These are phyloP conservation scores for Wickerhamomyces silvicola DNA, from an alignment of 805 yeast species.

Conservation along the genomic window DNA sequence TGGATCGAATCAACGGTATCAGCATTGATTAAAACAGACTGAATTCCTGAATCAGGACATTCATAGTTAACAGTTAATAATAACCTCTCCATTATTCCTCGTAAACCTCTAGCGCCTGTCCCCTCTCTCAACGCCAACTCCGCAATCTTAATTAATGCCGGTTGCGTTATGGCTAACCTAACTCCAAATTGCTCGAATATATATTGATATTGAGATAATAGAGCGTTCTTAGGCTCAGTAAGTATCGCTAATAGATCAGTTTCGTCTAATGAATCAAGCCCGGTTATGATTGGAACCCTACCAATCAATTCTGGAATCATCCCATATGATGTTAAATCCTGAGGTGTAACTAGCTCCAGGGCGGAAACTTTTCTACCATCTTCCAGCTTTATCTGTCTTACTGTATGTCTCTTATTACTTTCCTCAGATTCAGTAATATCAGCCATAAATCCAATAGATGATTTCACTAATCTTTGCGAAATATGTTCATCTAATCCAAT, in stretches of 20 bases:
- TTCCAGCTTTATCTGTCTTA: conserved; percentile 30
- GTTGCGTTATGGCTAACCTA: conserved; percentile 39
- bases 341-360: conserved; percentile 40
- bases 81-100: conserved; percentile 48
- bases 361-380: conserved; percentile 35
- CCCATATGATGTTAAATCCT: conserved; percentile 46
- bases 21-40: conserved; percentile 42
- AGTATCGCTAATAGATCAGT: conserved; percentile 42
- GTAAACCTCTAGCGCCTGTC: conserved; percentile 56
- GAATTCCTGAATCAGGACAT: conserved; percentile 50
- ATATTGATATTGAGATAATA: conserved; percentile 46
- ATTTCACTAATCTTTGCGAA: conserved; percentile 29
- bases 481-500: conserved; percentile 49
- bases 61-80: conserved; percentile 48
- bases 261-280: conserved; percentile 39
- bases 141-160: conserved; percentile 44
- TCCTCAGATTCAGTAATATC: conserved; percentile 8
- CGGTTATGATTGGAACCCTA: conserved; percentile 48
- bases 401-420: conserved; percentile 17
- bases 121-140: conserved; percentile 42
- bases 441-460: conserved; percentile 21
- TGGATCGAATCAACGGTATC: conserved; percentile 36
- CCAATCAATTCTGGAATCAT: conserved; percentile 57
- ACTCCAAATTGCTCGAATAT: conserved; percentile 49
- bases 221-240: conserved; percentile 49